A percentile compares a stretch with the other conserved stretches of the same genome.
phyloP scores from a whole-genome alignment of 768 basidiomycete species.

The Naganishia onofrii region DNA sequence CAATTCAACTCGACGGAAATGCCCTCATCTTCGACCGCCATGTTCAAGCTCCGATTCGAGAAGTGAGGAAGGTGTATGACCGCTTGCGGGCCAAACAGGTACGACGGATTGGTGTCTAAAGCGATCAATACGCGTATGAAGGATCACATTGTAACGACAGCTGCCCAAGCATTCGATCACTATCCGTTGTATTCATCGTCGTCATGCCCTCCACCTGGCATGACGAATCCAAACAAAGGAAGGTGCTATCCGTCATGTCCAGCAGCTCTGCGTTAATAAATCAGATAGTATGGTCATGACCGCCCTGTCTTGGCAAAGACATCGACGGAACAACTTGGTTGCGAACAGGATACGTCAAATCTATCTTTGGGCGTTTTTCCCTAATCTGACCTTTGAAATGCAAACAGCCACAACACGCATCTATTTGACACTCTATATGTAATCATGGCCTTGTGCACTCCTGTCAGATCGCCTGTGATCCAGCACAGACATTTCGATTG shows the following conservation, averaged over 20 bases:
- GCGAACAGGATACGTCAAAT: no score
- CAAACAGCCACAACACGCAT: background rate
- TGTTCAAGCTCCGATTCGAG: background rate
- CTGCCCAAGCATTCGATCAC: background rate
- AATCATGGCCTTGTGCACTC: background rate
- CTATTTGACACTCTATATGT: background rate
- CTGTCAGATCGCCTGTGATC: background rate
- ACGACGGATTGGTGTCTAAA: background rate
- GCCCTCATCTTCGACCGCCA: background rate
- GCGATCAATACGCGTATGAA: no score
- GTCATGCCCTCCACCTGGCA: background rate
- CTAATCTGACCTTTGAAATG: no score
- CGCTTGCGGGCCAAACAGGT: background rate
- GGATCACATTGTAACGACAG: background rate
- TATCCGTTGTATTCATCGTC: background rate
- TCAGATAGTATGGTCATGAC: no score
- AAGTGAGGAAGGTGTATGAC: background rate
- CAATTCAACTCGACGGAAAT: conserved; percentile 11
- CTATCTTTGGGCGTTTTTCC: no score
- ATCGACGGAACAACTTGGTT: no score
- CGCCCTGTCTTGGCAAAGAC: no score
- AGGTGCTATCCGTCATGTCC: no score
- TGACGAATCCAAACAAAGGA: background rate
- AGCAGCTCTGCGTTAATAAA: no score
- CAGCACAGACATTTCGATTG: no score